A percentile compares a stretch with the other conserved stretches of the same genome.
These are phyloP conservation scores for Hepatocystis sp. DNA, from an alignment of 169 alveolate species.

Conservation along the genomic window DNA sequence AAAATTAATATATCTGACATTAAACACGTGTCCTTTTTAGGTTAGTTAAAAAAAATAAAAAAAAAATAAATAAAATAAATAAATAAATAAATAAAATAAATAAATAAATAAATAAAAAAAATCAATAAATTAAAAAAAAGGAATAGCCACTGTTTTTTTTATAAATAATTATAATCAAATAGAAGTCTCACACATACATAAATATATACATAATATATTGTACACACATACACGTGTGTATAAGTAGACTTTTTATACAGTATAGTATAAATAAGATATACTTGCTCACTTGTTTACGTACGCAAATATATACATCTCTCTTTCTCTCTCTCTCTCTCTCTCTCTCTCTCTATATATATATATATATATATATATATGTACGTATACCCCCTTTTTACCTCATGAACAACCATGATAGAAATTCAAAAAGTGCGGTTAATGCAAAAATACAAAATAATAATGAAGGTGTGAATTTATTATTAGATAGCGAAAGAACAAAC, in stretches of 20 bases:
- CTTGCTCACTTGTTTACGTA: background rate
- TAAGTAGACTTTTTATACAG: background rate
- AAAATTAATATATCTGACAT: constrained; percentile 57
- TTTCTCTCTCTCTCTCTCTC: background rate
- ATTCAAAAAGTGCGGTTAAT: constrained; percentile 19
- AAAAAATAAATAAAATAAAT: no score
- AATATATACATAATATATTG: no score
- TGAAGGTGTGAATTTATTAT: constrained; percentile 15
- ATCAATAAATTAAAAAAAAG: no score
- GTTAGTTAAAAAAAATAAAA: constrained; percentile 13
- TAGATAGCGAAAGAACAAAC: background rate
- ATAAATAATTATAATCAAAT: no score
- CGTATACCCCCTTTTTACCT: background rate
- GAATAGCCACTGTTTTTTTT: no score
- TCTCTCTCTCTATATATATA: background rate
- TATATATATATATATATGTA: constrained; percentile 9
- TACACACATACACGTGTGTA: background rate
- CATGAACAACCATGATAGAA: constrained; percentile 48
- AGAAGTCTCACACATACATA: no score
- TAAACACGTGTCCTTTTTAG: constrained; percentile 55
- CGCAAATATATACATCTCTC: no score
- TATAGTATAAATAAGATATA: background rate
- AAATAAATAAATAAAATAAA: no score
- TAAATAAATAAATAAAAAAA: no score
- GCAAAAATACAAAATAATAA: constrained; percentile 29